These are phyloP conservation scores for Aspergillus eucalypticola DNA, from an alignment of 2,329 filamentous ascomycete species.

Conservation along the genomic window DNA sequence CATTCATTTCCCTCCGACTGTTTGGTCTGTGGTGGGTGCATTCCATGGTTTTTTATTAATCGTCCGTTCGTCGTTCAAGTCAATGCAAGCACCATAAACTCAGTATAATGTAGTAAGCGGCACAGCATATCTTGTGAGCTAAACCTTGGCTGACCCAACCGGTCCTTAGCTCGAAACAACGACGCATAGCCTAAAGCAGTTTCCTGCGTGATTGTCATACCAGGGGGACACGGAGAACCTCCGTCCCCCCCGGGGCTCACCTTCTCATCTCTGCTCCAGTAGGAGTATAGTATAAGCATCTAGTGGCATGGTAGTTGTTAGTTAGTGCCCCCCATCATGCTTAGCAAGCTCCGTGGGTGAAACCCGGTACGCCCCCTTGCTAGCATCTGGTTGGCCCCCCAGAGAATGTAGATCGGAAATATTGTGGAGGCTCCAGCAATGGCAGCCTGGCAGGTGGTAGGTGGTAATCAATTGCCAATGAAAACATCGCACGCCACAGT, in stretches of 20 bases:
- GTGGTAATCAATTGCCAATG: background rate
- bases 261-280: background rate
- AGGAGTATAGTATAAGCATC: background rate
- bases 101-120: background rate
- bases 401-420: background rate
- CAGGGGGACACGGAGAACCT: background rate
- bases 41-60: background rate
- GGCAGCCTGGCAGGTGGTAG: background rate
- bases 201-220: slow-evolving; percentile 1
- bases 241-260: background rate
- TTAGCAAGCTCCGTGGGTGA: background rate
- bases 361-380: background rate
- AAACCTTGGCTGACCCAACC: background rate
- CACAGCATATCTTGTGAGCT: background rate
- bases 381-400: background rate
- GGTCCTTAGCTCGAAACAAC: background rate
- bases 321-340: background rate
- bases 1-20: background rate
- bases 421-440: background rate
- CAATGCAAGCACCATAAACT: background rate
- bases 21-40: background rate
- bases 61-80: background rate
- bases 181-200: slow-evolving; percentile 10
- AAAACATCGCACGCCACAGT: background rate
- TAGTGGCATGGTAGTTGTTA: no score